Conservation (phyloP, 2,329 filamentous ascomycete genomes). For the Lasiodiplodia citricola region DNA sequence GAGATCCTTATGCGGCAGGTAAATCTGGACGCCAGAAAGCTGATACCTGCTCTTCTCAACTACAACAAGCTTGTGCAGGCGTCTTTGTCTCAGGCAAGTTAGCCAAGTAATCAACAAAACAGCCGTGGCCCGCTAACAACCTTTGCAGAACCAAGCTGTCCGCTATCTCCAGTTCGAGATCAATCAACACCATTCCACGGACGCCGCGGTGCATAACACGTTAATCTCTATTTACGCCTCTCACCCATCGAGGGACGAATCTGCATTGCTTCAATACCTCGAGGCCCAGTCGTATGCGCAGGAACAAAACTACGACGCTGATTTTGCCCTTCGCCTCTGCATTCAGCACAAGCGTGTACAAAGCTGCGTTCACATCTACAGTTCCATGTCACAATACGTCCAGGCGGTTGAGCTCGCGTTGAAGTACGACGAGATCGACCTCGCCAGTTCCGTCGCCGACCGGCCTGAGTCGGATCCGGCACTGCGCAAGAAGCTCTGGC, state of each 20-base stretch:
- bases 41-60: slow-evolving; percentile 91
- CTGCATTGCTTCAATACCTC: slow-evolving; percentile 83
- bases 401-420: slow-evolving; percentile 93
- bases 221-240: slow-evolving; percentile 95
- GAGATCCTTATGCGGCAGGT: slow-evolving; percentile 93
- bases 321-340: slow-evolving; percentile 93
- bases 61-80: slow-evolving; percentile 83
- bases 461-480: slow-evolving; percentile 61
- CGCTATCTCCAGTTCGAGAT: slow-evolving; percentile 94
- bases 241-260: slow-evolving; percentile 80
- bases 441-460: slow-evolving; percentile 84
- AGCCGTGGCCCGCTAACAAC: neutral
- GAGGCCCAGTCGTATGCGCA: slow-evolving; percentile 78
- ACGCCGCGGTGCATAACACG: slow-evolving; percentile 94
- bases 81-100: slow-evolving; percentile 55
- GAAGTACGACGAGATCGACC: slow-evolving; percentile 85
- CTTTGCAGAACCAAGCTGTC: slow-evolving; percentile 77
- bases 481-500: slow-evolving; percentile 92
- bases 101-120: slow-evolving; percentile 45
- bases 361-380: slow-evolving; percentile 97
- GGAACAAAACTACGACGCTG: slow-evolving; percentile 86
- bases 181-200: slow-evolving; percentile 78
- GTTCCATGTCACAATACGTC: slow-evolving; percentile 90
- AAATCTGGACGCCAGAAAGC: slow-evolving; percentile 80
- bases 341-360: slow-evolving; percentile 93